phyloP scores from a whole-genome alignment of 106 monocot species.

The Ottelia alismoides region DNA sequence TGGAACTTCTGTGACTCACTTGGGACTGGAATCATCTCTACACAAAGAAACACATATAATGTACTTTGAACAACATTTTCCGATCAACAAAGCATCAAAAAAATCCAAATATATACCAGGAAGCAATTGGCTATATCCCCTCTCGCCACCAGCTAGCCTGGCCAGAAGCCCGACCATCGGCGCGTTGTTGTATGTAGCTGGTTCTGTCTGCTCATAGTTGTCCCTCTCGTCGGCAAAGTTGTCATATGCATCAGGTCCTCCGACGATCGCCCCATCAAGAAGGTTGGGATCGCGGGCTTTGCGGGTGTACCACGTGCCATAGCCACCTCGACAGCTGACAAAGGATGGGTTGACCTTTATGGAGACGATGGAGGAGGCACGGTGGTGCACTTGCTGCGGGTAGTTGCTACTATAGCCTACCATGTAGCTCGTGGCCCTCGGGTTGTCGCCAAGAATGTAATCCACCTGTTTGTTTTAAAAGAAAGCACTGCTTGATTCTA shows the following conservation, averaged over 20 bases:
- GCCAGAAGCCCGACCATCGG: constrained; percentile 75
- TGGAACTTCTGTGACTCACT: not conserved
- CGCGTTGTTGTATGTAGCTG: constrained; percentile 87
- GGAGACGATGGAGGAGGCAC: constrained; percentile 87
- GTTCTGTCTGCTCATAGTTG: constrained; percentile 89
- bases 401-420: constrained; percentile 79
- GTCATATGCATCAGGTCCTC: constrained; percentile 81
- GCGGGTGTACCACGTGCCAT: constrained; percentile 50
- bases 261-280: constrained; percentile 78
- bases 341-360: constrained; percentile 62
- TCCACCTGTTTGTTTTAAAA: constrained; percentile 72
- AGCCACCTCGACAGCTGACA: constrained; percentile 77
- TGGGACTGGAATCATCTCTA: not conserved
- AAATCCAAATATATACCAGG: constrained; percentile 18
- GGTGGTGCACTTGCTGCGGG: constrained; percentile 91
- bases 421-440: constrained; percentile 99
- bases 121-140: constrained; percentile 36
- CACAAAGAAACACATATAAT: not conserved
- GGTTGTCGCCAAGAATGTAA: constrained; percentile 88
- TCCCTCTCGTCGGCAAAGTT: constrained; percentile 77
- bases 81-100: not conserved
- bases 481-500: no score
- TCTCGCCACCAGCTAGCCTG: constrained; percentile 44
- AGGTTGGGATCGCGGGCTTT: constrained; percentile 65
- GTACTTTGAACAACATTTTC: not conserved